phyloP scores from a whole-genome alignment of 495 filamentous ascomycete genomes.

The Staphylotrichum tortipilum region DNA sequence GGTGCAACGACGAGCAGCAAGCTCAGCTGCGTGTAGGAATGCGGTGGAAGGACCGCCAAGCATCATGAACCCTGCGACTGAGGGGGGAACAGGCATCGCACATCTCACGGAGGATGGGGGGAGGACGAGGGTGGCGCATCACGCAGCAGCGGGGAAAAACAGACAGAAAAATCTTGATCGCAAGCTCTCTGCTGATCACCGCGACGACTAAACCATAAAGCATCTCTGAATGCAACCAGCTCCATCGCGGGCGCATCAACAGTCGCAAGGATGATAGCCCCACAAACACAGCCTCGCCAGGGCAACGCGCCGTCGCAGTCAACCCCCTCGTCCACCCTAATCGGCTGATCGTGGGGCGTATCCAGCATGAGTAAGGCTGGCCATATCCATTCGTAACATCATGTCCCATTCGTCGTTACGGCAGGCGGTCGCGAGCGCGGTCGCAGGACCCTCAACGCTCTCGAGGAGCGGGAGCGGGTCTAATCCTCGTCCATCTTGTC shows the following conservation, averaged over 20 bases:
- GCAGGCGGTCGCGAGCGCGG: not conserved
- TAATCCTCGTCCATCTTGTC: conserved; percentile 45
- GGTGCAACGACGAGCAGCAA: not conserved
- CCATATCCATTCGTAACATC: conserved; percentile 8
- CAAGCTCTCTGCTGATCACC: not conserved
- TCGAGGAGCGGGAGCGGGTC: not conserved
- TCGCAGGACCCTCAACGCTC: not conserved
- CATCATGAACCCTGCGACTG: too few relatives aligned
- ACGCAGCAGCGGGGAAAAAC: not conserved
- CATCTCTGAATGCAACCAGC: not conserved
- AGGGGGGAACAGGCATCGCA: not conserved
- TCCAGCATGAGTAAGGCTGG: not conserved
- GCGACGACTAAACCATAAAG: not conserved
- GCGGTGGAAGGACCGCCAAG: not conserved
- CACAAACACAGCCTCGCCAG: not conserved
- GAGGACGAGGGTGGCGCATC: conserved; percentile 1
- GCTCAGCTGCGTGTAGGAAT: not conserved
- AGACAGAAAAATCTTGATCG: not conserved
- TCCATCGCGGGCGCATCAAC: not conserved
- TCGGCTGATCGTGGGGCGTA: not conserved
- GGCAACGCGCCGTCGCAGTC: not conserved
- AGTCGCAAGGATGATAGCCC: not conserved
- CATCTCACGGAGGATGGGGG: too few relatives aligned
- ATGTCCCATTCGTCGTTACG: conserved; percentile 4
- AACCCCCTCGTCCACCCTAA: not conserved